phyloP scores from a whole-genome alignment of 805 yeast genomes.

The Candida boidinii region DNA sequence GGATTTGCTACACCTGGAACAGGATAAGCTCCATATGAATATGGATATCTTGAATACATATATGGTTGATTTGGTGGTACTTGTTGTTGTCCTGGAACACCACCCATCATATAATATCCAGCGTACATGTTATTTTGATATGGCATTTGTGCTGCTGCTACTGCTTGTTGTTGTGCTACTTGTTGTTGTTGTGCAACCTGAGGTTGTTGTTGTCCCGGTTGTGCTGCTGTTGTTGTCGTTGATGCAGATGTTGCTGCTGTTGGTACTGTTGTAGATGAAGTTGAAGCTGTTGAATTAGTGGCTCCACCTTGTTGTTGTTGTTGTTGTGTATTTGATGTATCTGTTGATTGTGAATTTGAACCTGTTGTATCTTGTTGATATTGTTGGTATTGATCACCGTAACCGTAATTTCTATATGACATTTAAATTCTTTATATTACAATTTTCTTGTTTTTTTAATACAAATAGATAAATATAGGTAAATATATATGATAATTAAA shows the following conservation, averaged over 20 bases:
- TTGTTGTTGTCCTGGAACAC: neutral
- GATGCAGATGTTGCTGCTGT: neutral
- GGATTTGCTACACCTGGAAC: constrained; percentile 1
- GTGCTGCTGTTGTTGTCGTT: neutral
- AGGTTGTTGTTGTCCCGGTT: neutral
- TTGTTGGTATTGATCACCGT: too few species aligned
- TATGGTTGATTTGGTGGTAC: too few species aligned
- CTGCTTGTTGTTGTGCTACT: neutral
- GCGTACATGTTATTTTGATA: neutral
- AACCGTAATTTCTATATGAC: too few species aligned
- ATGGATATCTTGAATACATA: too few species aligned
- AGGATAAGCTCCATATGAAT: neutral
- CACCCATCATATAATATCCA: neutral
- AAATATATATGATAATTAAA: too few species aligned
- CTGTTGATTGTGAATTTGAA: too few species aligned
- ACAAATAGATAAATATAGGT: too few species aligned
- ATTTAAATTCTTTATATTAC: too few species aligned
- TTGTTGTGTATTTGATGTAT: too few species aligned
- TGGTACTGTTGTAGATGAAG: neutral
- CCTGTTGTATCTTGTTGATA: too few species aligned
- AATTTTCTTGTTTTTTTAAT: too few species aligned
- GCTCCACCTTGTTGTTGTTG: neutral
- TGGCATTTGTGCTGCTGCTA: neutral
- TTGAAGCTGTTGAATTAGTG: neutral
- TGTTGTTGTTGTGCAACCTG: constrained; percentile 1